A percentile compares a stretch with the other conserved stretches of the same genome.
Evolutionary conservation across 2,329 filamentous ascomycete species (phyloP).

Genomic region (Fulvia fulva): DNA sequence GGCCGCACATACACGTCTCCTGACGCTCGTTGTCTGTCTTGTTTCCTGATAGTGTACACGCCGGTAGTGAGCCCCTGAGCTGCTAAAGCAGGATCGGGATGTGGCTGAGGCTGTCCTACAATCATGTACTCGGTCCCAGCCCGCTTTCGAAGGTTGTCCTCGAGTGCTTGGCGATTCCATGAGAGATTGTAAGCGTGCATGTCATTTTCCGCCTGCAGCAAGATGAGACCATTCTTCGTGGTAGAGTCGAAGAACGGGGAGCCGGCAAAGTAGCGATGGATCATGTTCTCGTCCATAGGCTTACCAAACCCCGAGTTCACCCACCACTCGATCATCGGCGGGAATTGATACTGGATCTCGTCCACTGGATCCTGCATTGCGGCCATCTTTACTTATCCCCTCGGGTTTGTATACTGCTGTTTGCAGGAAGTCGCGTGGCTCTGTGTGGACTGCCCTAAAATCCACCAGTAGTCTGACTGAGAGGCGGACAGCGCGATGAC

Average conservation of each 20-base stretch:
- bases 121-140: slow-evolving; percentile 59
- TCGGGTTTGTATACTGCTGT: not conserved
- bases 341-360: slow-evolving; percentile 21
- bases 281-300: slow-evolving; percentile 38
- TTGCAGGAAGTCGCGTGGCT: not conserved
- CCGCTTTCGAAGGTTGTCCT: slow-evolving; percentile 51
- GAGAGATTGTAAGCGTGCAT: slow-evolving; percentile 48
- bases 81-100: slow-evolving; percentile 36
- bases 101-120: slow-evolving; percentile 52
- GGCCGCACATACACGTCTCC: slow-evolving; percentile 34
- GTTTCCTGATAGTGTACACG: slow-evolving; percentile 60
- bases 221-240: slow-evolving; percentile 57
- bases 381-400: slow-evolving; percentile 17
- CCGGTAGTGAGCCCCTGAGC: slow-evolving; percentile 37
- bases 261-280: slow-evolving; percentile 60
- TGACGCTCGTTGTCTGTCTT: slow-evolving; percentile 45
- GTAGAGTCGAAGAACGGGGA: slow-evolving; percentile 60
- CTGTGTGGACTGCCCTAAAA: not conserved
- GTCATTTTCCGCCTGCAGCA: slow-evolving; percentile 50
- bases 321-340: slow-evolving; percentile 30
- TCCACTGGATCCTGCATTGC: slow-evolving; percentile 21
- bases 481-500: not conserved
- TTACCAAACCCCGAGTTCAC: slow-evolving; percentile 13
- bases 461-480: not conserved
- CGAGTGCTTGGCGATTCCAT: slow-evolving; percentile 54